Evolutionary conservation across 2,329 filamentous ascomycete species (phyloP), one percentile per base, ranked within the genome.

Genomic region (Aureobasidium mangrovei): DNA sequence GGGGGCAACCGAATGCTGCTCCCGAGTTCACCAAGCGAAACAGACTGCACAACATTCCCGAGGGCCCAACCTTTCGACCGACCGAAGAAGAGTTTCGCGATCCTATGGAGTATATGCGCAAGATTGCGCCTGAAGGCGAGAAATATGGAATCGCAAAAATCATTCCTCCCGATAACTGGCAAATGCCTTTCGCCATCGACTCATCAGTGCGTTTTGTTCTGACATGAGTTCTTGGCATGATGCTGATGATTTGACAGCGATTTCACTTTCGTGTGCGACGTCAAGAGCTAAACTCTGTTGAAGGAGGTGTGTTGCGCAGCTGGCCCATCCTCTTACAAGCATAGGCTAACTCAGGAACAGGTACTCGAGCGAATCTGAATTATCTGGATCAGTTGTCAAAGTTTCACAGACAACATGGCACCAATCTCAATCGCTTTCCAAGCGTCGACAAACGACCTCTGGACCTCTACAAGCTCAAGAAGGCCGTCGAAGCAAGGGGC

Each of bases 391-490:
- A 94, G 62, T 81, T 98, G 28, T 82, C 85, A 63, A 97, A 95
- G 71, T 98, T 93, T 68, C 93, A 98, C 77, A 95, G 93, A 65
- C 91, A 97, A 67, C 88, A 95, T 69, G 93, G 93, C 53, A 94
- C 85, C 60, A 95, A 93, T 63, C 80, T 97, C 54, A 95, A 93
- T 64, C 86, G 93, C 46, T 86, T 96, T 60, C 93, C 93, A 0
- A 96, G 91, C 66, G 93, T 98, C 57, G 93, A 98, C 72, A 98
- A 98, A 73, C 90, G 95, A 56, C 93, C 93, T 0, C 79, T 98
- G 48, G 93, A 98, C 66, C 77, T 98, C 12, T 98, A 95, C 72
- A 89, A 91, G 63, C 75, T 98, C 57, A 97, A 97, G 70, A 97
- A 97, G 67, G 91, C 91, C 0, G 93, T 98, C 35, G 93, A 97